Conservation (phyloP, 768 basidiomycete genomes). For the Boletus reticuloceps region DNA sequence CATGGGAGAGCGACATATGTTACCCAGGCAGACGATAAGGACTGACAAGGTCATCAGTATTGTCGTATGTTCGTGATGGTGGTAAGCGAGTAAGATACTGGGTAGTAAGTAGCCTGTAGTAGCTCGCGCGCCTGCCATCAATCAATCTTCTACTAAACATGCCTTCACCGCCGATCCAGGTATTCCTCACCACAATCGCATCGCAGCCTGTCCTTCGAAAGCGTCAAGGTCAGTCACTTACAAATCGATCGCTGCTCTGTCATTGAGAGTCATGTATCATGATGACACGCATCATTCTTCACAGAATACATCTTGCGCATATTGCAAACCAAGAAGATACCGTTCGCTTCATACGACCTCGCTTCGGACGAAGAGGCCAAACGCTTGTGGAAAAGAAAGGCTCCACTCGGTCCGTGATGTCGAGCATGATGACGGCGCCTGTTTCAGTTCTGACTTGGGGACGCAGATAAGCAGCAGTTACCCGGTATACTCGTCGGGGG, state of each 20-base stretch:
- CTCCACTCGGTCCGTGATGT: slow-evolving; percentile 52
- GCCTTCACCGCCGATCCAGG: slow-evolving; percentile 80
- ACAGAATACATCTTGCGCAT: slow-evolving; percentile 80
- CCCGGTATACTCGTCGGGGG: slow-evolving; percentile 82
- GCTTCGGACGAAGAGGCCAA: slow-evolving; percentile 84
- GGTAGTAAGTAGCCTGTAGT: too few species aligned
- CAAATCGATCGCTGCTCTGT: background rate
- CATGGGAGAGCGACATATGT: slow-evolving; percentile 90
- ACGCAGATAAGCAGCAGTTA: slow-evolving; percentile 76
- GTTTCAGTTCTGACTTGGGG: slow-evolving; percentile 1
- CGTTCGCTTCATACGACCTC: slow-evolving; percentile 78
- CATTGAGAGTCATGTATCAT: background rate
- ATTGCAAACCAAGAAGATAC: slow-evolving; percentile 83
- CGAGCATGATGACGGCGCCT: background rate
- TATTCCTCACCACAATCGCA: slow-evolving; percentile 85
- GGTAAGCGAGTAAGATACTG: background rate
- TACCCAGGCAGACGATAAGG: slow-evolving; percentile 77
- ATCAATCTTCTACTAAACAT: slow-evolving; percentile 35
- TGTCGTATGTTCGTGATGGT: background rate
- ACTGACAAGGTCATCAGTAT: slow-evolving; percentile 45
- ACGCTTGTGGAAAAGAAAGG: slow-evolving; percentile 76
- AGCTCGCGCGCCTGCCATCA: too few species aligned
- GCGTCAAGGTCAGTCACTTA: slow-evolving; percentile 61
- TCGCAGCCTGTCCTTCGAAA: slow-evolving; percentile 75
- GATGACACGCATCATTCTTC: background rate